phyloP scores from a whole-genome alignment of 345 rosid genomes.

The Rhizophora apiculata region DNA sequence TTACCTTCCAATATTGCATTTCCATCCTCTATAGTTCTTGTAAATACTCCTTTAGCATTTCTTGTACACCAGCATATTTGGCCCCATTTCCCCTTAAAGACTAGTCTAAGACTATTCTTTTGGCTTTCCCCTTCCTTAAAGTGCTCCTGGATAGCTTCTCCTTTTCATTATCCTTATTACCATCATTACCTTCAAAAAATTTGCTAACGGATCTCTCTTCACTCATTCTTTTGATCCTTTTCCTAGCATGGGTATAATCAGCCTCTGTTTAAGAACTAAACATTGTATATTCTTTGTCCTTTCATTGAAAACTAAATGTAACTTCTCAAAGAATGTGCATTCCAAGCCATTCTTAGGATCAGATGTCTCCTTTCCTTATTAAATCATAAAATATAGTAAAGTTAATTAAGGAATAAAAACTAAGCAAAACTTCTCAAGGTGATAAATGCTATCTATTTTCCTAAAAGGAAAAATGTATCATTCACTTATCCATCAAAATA shows the following conservation, averaged over 20 bases:
- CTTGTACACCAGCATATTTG: slow-evolving; percentile 17
- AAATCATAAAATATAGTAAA: background rate
- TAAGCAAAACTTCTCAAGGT: background rate
- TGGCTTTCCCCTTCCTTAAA: slow-evolving; percentile 45
- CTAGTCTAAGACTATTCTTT: slow-evolving; percentile 17
- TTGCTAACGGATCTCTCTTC: slow-evolving; percentile 32
- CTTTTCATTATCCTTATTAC: slow-evolving; percentile 32
- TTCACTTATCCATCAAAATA: too few species aligned
- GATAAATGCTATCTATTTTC: background rate
- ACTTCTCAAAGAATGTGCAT: slow-evolving; percentile 54
- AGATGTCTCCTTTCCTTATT: slow-evolving; percentile 57
- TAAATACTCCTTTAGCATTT: slow-evolving; percentile 45
- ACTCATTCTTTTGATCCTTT: slow-evolving; percentile 29
- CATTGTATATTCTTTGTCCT: slow-evolving; percentile 44
- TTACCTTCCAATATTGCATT: slow-evolving; percentile 45
- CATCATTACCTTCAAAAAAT: slow-evolving; percentile 37
- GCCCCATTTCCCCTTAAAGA: slow-evolving; percentile 18
- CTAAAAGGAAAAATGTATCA: background rate
- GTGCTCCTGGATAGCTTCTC: slow-evolving; percentile 26
- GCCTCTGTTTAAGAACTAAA: slow-evolving; percentile 33
- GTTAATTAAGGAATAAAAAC: background rate
- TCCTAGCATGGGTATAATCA: slow-evolving; percentile 33
- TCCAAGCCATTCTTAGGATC: slow-evolving; percentile 44
- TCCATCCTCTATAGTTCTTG: slow-evolving; percentile 50
- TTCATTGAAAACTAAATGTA: slow-evolving; percentile 43